Evolutionary conservation across 306 rosid genomes (phyloP), one percentile per base, ranked within the genome.

Genomic region (Medicago lupulina): DNA sequence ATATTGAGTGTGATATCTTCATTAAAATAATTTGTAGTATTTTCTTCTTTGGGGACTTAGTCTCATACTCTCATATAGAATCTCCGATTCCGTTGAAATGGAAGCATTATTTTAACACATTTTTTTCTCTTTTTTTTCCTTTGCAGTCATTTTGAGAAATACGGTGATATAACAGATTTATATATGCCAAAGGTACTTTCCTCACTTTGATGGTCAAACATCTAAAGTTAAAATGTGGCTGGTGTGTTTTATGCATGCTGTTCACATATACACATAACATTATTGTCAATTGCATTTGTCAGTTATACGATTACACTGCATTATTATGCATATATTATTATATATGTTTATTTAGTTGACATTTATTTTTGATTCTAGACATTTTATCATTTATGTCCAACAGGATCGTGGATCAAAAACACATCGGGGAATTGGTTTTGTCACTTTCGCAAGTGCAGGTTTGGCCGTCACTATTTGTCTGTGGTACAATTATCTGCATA

Each of bases 361-460:
- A 2, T 66, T 67, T 58, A 58, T 61, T 31, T 61, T 61, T 39
- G 15, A 70, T 18, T 70, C 15, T 66, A 41, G 34, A 72, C 53
- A 51, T 39, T 53, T 51, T 60, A 43, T n/a, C 67, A 50, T 79
- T 36, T 84, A 16, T 73, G 53, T 36, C 49, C 54, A 74, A 69
- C 90, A 96, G 99, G 99, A 90, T 73, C 98, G 88, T 79, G 92
- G 98, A 69, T 92, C 99, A 23, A 90, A 88, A 86, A 68, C 65
- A 31, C 99, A 96, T 71, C 97, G 99, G 46, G 99, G 99, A 73
- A 90, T 96, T 76, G 99, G 99, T 49, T 96, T 96, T 77, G 90
- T 96, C 77, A 96, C 99, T 36, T 96, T 85, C 87, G 97, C 91
- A 67, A 96, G 54, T 87, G 85, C 99, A 89, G 99, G 99, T 96